phyloP scores from a whole-genome alignment of 75 land plant species.

The Cunninghamia lanceolata region DNA sequence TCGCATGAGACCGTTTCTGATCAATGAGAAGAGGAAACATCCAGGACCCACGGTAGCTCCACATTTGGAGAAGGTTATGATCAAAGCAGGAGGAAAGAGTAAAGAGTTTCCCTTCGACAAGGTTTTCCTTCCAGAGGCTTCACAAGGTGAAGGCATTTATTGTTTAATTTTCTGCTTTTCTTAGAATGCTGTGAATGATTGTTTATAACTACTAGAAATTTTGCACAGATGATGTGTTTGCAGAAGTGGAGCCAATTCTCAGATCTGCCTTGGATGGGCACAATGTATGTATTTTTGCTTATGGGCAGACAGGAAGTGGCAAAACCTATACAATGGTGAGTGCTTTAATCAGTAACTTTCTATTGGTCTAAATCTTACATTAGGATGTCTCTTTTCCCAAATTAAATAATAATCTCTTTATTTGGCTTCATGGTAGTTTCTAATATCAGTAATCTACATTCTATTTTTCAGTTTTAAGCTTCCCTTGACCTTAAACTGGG shows the following conservation, averaged over 20 bases:
- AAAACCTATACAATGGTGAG: constrained; percentile 86
- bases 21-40: constrained; percentile 16
- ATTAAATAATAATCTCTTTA: too few species aligned
- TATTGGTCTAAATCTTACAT: not conserved
- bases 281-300: constrained; percentile 83
- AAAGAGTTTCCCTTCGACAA: constrained; percentile 63
- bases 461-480: not conserved
- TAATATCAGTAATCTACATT: not conserved
- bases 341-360: not conserved
- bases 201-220: not conserved
- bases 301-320: constrained; percentile 90
- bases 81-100: constrained; percentile 25
- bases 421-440: not conserved
- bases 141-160: constrained; percentile 55
- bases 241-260: constrained; percentile 73
- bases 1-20: constrained; percentile 62
- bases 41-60: constrained; percentile 22
- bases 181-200: not conserved
- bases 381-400: not conserved
- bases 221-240: constrained; percentile 70
- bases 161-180: not conserved
- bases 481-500: not conserved
- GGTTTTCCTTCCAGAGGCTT: constrained; percentile 59
- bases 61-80: constrained; percentile 34
- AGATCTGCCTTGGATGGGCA: constrained; percentile 80